phyloP scores from a whole-genome alignment of 2,329 filamentous ascomycete species.

The Beauveria asiatica region DNA sequence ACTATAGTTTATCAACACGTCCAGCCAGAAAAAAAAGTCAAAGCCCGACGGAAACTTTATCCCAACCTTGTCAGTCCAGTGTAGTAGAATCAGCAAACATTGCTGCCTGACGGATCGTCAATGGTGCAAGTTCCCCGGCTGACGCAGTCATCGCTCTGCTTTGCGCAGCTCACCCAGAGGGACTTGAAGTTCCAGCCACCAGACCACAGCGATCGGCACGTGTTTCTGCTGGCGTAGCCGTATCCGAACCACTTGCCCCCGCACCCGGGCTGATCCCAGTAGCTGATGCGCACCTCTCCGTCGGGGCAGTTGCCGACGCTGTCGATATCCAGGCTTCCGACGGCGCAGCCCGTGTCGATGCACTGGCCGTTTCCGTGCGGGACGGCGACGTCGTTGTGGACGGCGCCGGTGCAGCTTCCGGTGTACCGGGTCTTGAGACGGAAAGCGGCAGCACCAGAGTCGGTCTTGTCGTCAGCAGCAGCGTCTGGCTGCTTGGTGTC shows the following conservation, averaged over 20 bases:
- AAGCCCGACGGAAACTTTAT: too few species aligned
- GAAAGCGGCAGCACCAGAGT: background rate
- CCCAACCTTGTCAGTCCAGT: too few species aligned
- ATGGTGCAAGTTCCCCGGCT: background rate
- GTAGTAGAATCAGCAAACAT: too few species aligned
- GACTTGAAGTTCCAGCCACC: conserved; percentile 1
- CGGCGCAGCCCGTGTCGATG: background rate
- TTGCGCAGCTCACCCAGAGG: background rate
- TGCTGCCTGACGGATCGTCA: background rate
- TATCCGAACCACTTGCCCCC: conserved; percentile 1
- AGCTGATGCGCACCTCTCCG: background rate
- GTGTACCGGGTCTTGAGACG: background rate
- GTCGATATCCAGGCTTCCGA: background rate
- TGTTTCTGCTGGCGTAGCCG: background rate
- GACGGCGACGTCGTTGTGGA: background rate
- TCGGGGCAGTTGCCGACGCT: background rate
- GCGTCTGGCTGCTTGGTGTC: too few species aligned
- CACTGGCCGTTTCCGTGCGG: background rate
- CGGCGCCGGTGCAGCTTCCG: background rate
- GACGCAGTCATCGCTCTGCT: conserved; percentile 5
- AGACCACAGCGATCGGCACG: background rate
- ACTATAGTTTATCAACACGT: too few species aligned
- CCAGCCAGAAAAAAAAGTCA: too few species aligned
- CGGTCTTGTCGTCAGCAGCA: too few species aligned
- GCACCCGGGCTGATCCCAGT: background rate